These are phyloP conservation scores for Lobosporangium transversale DNA, from an alignment of 192 early-diverging fungal genomes.

Conservation along the genomic window DNA sequence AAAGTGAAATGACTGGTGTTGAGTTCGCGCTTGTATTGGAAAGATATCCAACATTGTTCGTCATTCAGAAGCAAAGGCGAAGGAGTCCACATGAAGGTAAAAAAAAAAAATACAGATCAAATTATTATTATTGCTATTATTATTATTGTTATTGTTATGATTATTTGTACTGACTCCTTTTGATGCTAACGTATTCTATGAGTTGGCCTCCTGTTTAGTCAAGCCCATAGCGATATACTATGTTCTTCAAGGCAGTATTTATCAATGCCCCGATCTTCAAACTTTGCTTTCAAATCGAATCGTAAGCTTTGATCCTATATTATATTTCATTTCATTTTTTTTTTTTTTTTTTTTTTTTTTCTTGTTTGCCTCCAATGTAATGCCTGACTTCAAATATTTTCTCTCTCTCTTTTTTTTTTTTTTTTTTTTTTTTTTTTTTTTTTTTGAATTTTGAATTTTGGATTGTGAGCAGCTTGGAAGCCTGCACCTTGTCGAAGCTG, in stretches of 20 bases:
- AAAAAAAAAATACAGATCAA: background rate
- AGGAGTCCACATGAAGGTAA: conserved; percentile 64
- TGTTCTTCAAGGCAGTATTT: conserved; percentile 75
- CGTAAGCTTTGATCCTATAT: no score
- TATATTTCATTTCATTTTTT: no score
- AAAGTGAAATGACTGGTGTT: conserved; percentile 80
- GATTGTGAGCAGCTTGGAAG: conserved; percentile 56
- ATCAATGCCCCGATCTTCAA: conserved; percentile 77
- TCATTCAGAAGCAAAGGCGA: conserved; percentile 77
- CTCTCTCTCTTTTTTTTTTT: background rate
- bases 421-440: background rate
- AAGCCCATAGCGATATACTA: conserved; percentile 73
- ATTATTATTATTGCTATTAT: no score
- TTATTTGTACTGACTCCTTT: no score
- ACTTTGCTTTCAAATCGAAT: conserved; percentile 75
- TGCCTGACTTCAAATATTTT: no score
- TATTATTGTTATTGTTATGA: no score
- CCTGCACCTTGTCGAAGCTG: conserved; percentile 61
- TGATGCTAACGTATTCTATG: no score
- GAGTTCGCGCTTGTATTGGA: conserved; percentile 80
- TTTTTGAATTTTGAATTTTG: background rate
- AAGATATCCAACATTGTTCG: conserved; percentile 70
- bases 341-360: no score
- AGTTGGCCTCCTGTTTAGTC: conserved; percentile 50
- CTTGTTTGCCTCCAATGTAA: no score